Evolutionary conservation across 257 asterid genomes (phyloP), one percentile per base, ranked within the genome.

Genomic region (Jaltomata sinuosa): DNA sequence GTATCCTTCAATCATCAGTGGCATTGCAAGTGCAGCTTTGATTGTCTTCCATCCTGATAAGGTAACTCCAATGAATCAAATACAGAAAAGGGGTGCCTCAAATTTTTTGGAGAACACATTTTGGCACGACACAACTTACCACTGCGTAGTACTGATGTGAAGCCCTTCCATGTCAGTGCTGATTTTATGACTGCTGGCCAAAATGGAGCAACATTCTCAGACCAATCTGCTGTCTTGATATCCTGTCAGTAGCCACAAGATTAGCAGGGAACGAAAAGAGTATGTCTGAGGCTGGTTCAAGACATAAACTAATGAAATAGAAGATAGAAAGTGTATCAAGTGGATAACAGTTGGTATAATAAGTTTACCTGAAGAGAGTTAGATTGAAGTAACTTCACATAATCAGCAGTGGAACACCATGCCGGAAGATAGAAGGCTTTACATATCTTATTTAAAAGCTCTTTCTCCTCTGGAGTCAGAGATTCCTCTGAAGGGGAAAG

Each of bases 151-250:
- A 95, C 76, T 55, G 99, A 97, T 85, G 95, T 91, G 84, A 97
- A 81, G 83, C 99, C 98, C 88, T 90, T 93, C 98, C 98, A 97
- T 77, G 98, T 84, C 85, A 97, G 82, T 76, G 98, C 98, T 12
- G 97, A 89, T 78, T 87, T 92, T 81, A 97, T 92, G 5, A 97
- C 98, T 25, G 98, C 99, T 9, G 98, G 98, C 98, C 99, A 97
- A 85, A 97, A 97, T 9, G 99, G 99, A 81, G 98, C 99, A 15
- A 97, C 98, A 72, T 90, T 69, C 61, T 93, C 94, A 3, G 99
- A 91, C 98, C 98, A 97, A 38, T 97, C 99, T 62, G 92, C 96
- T 45, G 91, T 31, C 88, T 92, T 95, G 38, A 95, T 92, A 86
- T 95, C 98, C 99, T 97, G 91, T 62, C 84, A 78, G 18, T 11